These are phyloP conservation scores for Aspergillus novofumigatus DNA, from an alignment of 2,329 filamentous ascomycete genomes.

Conservation along the genomic window DNA sequence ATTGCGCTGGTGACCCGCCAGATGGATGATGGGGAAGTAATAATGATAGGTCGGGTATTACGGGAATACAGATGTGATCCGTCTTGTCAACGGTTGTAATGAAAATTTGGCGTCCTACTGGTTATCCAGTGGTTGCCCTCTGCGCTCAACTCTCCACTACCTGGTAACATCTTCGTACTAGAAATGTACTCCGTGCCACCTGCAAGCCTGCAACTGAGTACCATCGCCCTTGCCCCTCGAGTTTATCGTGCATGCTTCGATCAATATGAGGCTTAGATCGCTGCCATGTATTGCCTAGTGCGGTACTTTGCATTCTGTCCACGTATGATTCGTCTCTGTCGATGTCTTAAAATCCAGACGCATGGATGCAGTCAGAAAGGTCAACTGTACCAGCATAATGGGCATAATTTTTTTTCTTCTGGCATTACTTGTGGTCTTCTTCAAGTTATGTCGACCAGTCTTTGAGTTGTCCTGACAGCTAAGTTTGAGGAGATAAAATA, in stretches of 20 bases:
- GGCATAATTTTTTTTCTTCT: neutral
- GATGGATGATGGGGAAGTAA: neutral
- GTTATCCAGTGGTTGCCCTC: neutral
- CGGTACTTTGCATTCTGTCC: neutral
- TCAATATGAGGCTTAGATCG: conserved; percentile 1
- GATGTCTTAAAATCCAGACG: neutral
- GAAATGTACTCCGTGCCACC: neutral
- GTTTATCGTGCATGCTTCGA: conserved; percentile 10
- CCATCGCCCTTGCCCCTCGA: conserved; percentile 5
- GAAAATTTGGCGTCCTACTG: neutral
- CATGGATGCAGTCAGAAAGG: neutral
- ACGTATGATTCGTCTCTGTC: neutral
- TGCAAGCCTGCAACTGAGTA: neutral
- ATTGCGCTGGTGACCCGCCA: neutral
- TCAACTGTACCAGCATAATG: neutral
- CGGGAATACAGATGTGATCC: conserved; percentile 4
- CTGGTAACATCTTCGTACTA: neutral
- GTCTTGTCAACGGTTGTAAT: conserved; percentile 7
- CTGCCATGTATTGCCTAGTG: neutral
- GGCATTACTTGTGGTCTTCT: neutral
- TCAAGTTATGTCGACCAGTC: neutral
- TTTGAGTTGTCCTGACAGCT: neutral
- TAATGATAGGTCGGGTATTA: neutral
- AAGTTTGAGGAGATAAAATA: no score
- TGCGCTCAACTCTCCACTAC: conserved; percentile 1